Evolutionary conservation across 2,329 filamentous ascomycete genomes (phyloP).

Genomic region (Hymenoscyphus occultus): DNA sequence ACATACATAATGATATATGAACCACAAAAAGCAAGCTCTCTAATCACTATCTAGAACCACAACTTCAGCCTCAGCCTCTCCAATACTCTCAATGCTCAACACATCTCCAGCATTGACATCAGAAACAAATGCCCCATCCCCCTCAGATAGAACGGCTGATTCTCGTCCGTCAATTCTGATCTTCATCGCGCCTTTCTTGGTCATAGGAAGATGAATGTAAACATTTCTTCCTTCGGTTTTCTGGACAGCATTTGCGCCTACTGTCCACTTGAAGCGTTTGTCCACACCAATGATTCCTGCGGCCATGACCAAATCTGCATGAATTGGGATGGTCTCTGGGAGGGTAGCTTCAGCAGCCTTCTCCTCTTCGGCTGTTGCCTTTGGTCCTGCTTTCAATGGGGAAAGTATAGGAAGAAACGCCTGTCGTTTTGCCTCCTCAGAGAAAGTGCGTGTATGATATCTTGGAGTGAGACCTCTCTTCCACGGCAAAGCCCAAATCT

Average conservation of each 20-base stretch:
- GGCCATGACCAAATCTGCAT: constrained; percentile 81
- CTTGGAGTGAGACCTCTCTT: constrained; percentile 66
- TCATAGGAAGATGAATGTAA: constrained; percentile 79
- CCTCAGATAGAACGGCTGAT: constrained; percentile 66
- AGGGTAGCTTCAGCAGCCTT: constrained; percentile 59
- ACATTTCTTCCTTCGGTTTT: constrained; percentile 64
- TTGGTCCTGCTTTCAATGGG: constrained; percentile 63
- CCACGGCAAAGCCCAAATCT: constrained; percentile 86
- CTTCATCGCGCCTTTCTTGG: constrained; percentile 69
- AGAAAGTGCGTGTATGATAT: constrained; percentile 73
- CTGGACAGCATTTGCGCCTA: constrained; percentile 56
- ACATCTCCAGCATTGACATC: constrained; percentile 61
- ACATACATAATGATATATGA: neutral
- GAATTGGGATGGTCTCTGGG: constrained; percentile 72
- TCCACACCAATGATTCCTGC: constrained; percentile 69
- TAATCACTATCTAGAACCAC: constrained; percentile 33
- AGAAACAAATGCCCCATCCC: constrained; percentile 77
- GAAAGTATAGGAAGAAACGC: constrained; percentile 74
- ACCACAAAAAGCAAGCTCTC: constrained; percentile 6
- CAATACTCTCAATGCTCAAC: constrained; percentile 63
- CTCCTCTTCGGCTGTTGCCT: constrained; percentile 61
- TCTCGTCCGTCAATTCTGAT: constrained; percentile 66
- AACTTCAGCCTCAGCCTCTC: constrained; percentile 62
- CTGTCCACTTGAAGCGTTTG: constrained; percentile 65
- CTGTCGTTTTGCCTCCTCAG: constrained; percentile 68